A percentile compares a stretch with the other conserved stretches of the same genome.
These are phyloP conservation scores for Bondarzewia mesenterica DNA, from an alignment of 1,284 basidiomycete genomes.

Conservation along the genomic window DNA sequence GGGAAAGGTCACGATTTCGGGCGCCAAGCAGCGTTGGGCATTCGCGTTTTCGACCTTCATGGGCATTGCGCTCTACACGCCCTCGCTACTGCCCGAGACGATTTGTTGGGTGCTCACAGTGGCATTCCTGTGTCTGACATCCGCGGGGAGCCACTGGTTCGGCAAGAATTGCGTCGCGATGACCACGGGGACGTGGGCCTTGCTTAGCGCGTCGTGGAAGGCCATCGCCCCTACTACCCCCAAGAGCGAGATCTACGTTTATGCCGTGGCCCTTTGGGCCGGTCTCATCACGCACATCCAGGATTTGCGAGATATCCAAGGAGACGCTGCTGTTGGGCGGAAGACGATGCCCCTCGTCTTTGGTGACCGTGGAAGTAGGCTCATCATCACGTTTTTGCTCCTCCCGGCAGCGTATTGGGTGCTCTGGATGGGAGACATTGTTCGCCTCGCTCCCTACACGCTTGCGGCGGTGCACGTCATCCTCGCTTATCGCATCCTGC, in stretches of 20 bases:
- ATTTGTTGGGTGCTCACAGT: neutral
- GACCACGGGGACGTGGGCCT: neutral
- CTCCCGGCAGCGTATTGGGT: neutral
- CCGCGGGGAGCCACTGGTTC: neutral
- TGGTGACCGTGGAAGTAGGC: too few species aligned
- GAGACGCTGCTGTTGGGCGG: neutral
- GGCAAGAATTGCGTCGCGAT: constrained; percentile 1
- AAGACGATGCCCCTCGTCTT: neutral
- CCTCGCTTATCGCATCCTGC: neutral
- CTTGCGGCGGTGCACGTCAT: neutral
- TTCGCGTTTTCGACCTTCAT: neutral
- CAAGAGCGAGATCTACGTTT: too few species aligned
- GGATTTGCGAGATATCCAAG: neutral
- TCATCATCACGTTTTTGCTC: neutral
- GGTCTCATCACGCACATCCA: neutral
- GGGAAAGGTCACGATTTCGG: neutral
- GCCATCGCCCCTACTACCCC: neutral
- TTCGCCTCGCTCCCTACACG: neutral
- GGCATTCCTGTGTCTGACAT: neutral
- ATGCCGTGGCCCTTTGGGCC: neutral
- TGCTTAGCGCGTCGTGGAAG: neutral
- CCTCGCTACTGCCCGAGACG: neutral
- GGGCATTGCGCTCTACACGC: neutral
- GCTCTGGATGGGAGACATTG: too few species aligned
- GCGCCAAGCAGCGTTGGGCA: too few species aligned